phyloP scores from a whole-genome alignment of 495 filamentous ascomycete species.

The Terfezia boudieri region DNA sequence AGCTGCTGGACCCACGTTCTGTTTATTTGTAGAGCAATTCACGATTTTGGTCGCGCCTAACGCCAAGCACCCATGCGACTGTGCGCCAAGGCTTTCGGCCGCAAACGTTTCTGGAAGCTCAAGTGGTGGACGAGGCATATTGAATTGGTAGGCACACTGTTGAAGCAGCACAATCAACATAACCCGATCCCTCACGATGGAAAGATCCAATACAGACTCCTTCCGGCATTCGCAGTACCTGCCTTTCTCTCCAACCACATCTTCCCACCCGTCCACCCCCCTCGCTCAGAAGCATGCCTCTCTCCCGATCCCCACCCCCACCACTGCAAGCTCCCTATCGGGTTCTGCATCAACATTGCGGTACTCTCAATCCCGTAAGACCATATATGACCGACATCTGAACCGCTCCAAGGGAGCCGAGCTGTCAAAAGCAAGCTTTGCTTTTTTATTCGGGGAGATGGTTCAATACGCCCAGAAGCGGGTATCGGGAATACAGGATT shows the following conservation, averaged over 20 bases:
- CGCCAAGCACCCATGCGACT: no score
- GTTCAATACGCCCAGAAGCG: constrained; percentile 79
- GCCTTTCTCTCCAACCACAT: not conserved
- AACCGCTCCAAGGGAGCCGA: constrained; percentile 72
- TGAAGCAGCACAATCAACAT: no score
- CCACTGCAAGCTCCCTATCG: not conserved
- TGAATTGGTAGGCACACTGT: no score
- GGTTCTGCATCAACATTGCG: constrained; percentile 40
- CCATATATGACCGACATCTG: constrained; percentile 89
- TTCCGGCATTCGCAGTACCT: not conserved
- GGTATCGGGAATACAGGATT: constrained; percentile 75
- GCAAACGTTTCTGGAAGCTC: no score
- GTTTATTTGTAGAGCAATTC: no score
- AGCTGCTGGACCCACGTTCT: no score
- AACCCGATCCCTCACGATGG: not conserved
- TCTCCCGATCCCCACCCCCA: not conserved
- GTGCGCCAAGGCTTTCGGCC: no score
- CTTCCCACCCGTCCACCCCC: not conserved
- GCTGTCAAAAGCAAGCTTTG: constrained; percentile 78
- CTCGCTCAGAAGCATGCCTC: not conserved
- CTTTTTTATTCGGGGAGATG: constrained; percentile 92
- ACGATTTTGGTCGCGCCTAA: no score
- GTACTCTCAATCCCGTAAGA: constrained; percentile 85
- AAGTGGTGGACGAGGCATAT: no score
- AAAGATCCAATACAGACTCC: not conserved